Base-by-base conservation (phyloP, 2,329 filamentous ascomycete genomes). In the Celoporthe dispersa region DNA sequence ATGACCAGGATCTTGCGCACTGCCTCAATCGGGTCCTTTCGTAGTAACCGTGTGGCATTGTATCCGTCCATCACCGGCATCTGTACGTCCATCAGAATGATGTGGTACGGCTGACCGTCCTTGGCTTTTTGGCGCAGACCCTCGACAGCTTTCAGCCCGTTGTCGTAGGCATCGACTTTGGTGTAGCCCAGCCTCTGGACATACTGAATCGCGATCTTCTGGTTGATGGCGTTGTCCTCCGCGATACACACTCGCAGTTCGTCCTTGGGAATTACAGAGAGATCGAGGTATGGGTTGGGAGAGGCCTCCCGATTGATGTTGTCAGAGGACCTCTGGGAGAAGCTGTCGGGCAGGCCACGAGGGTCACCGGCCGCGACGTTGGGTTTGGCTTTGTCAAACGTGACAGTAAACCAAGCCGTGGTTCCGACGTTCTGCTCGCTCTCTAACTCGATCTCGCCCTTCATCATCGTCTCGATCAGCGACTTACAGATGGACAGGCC, bases 11-110 rank as follows among this genome's bases (percentile, higher is more conserved):
- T 89, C 73, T 93, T 90, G 66, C 93, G 87, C 14, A 98, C 93
- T 9, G 88, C 87, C 48, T 94, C 91, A 70, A 94, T 87, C 0
- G 88, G 79, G 78, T 98, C 94, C 74, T 89, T 88, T 12, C 94
- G 90, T 60, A 98, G 89, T 70, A 94, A 86, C 73, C 92, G 91
- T 0, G 94, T 98, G 1, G 94, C 94, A 79, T 97, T 92, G 78
- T 97, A 97, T 7, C 94, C 94, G 78, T 98, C 94, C 11, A 97
- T 87, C 3, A 97, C 90, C 0, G 94, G 94, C 94, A 98, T 98
- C 81, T 97, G 94, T 3, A 97, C 94, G 78, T 98, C 94, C 94
- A 98, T 98, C 60, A 98, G 86, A 55, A 97, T 91, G 41, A 98
- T 87, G 76, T 98, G 94, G 81, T 97, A 98, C 0, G 94, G 94